Percentiles rank a stretch among this genome's conserved stretches.
phyloP scores from a whole-genome alignment of 495 filamentous ascomycete species.

The Aspergillus homomorphus region DNA sequence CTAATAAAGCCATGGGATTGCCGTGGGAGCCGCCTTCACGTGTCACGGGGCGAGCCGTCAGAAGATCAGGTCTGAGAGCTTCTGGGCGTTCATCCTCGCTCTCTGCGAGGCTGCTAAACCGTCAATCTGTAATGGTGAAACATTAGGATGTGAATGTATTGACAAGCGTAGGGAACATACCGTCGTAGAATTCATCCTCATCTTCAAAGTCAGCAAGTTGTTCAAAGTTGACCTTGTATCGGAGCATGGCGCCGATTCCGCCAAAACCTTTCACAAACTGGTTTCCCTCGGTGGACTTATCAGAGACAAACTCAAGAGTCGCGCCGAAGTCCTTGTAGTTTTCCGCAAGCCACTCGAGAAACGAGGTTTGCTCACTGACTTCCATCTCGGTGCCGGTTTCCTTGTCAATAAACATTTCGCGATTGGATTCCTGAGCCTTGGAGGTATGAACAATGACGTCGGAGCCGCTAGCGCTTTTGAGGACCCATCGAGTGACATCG shows the following conservation, averaged over 20 bases:
- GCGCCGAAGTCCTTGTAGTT: slow-evolving; percentile 97
- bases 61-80: slow-evolving; percentile 58
- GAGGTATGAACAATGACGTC: slow-evolving; percentile 81
- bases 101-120: slow-evolving; percentile 80
- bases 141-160: slow-evolving; percentile 19
- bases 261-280: slow-evolving; percentile 99
- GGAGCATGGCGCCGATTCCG: slow-evolving; percentile 93
- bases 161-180: slow-evolving; percentile 37
- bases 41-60: slow-evolving; percentile 55
- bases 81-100: slow-evolving; percentile 84
- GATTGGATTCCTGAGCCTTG: slow-evolving; percentile 77
- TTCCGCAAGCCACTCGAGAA: slow-evolving; percentile 98
- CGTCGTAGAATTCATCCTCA: slow-evolving; percentile 99
- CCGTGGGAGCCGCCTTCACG: slow-evolving; percentile 36
- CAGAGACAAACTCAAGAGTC: slow-evolving; percentile 94
- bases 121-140: slow-evolving; percentile 68
- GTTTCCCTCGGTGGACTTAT: slow-evolving; percentile 94
- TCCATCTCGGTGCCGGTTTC: slow-evolving; percentile 97
- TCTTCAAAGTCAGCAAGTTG: slow-evolving; percentile 92
- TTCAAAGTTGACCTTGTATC: slow-evolving; percentile 99
- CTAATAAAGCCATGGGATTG: slow-evolving; percentile 35
- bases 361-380: slow-evolving; percentile 73
- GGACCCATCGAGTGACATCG: slow-evolving; percentile 83
- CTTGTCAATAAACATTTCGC: slow-evolving; percentile 87
- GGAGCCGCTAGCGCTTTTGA: slow-evolving; percentile 70